Percentiles rank a stretch among this genome's conserved stretches.
Conservation (phyloP, 2,329 filamentous ascomycete genomes). For the Alternaria sp. region DNA sequence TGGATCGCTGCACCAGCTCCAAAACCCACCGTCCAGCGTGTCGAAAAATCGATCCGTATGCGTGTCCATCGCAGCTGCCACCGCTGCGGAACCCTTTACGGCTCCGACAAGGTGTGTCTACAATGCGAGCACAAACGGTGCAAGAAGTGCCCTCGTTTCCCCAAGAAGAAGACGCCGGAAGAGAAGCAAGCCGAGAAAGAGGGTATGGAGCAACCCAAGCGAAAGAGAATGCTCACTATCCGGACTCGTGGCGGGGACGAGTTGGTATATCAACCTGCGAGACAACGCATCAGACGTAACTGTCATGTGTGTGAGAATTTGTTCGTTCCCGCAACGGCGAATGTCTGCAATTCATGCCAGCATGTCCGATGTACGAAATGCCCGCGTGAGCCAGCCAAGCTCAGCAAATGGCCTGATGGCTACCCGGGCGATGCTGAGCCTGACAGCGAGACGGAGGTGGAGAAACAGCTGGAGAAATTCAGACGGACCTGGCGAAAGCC, state of each 20-base stretch:
- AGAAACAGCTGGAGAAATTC: conserved; percentile 33
- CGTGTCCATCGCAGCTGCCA: conserved; percentile 82
- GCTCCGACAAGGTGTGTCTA: conserved; percentile 73
- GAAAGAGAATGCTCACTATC: conserved; percentile 63
- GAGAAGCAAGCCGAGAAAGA: conserved; percentile 39
- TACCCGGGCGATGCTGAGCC: conserved; percentile 68
- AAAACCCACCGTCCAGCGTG: conserved; percentile 54
- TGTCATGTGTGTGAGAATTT: conserved; percentile 76
- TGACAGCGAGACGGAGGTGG: conserved; percentile 42
- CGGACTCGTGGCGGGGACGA: conserved; percentile 72
- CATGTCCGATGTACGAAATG: conserved; percentile 82
- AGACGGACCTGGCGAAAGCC: conserved; percentile 53
- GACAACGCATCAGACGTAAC: conserved; percentile 74
- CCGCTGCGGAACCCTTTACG: conserved; percentile 76
- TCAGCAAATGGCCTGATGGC: conserved; percentile 71
- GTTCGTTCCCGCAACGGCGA: conserved; percentile 60
- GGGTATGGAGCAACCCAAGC: conserved; percentile 55
- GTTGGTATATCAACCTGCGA: conserved; percentile 72
- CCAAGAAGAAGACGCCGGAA: conserved; percentile 63
- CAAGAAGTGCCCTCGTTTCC: conserved; percentile 78
- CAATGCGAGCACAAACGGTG: conserved; percentile 82
- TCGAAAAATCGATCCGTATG: conserved; percentile 79
- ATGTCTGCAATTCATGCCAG: conserved; percentile 70
- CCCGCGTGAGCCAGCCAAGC: conserved; percentile 77
- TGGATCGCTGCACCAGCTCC: conserved; percentile 38